Evolutionary conservation across 768 basidiomycete species (phyloP), one percentile per base, ranked within the genome.

Genomic region (Lentinula boryana): DNA sequence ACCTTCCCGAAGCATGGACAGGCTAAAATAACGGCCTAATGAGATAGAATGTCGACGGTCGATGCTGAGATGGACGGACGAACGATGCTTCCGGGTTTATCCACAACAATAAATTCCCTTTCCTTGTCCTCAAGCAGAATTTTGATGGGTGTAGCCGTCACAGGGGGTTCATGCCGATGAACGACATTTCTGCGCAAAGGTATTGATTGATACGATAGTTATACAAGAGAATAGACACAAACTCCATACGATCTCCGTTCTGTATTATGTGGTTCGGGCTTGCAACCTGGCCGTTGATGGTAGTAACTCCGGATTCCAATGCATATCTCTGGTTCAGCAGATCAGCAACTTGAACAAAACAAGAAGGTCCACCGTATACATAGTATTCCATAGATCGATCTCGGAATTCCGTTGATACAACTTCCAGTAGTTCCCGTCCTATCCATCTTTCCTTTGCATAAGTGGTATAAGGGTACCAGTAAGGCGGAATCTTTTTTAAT

Each of bases 31-130:
- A 63, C 7, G 50, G 21, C 16, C 33, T 68, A 40, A 59, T 58
- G 50, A 36, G 44, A 35, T 58, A 59, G 60, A 59, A 61, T 58
- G 32, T 68, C 43, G 60, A 57, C 46, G 32, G 40, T 32, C 60
- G 58, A 61, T 58, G 60, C 60, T 40, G 43, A 52, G 57, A 32
- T 35, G 60, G 56, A 62, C 56, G 49, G 65, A 84, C 95, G 74
- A 72, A 97, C 95, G 69, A 98, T 93, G 70, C 91, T 91, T 36
- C 96, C 96, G 2, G 96, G 96, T 78, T 99, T 99, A 68, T 98
- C 89, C 32, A 99, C 89, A 13, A 98, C 90, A 38, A 98, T 84
- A 63, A 96, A 94, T 63, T 88, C 82, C 23, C 87, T 84, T 64
- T 91, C 85, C 13, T 77, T 78, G 69, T 98, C 93, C 60, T 88